A percentile compares a stretch with the other conserved stretches of the same genome.
These are phyloP conservation scores for Curvularia lunata DNA, from an alignment of 2,329 filamentous ascomycete genomes.

Conservation along the genomic window DNA sequence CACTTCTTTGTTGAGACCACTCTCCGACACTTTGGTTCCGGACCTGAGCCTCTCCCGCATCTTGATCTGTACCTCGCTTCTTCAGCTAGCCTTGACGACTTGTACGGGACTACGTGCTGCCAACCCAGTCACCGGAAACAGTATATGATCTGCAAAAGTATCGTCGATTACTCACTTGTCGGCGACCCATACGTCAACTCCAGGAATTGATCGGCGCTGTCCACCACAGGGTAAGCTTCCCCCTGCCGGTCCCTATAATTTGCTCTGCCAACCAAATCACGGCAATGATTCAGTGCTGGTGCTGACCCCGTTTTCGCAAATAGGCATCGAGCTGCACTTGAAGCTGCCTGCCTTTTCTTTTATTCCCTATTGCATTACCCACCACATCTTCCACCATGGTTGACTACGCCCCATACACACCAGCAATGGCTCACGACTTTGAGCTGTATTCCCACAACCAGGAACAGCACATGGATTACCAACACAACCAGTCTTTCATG, in stretches of 20 bases:
- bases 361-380: slow-evolving; percentile 11
- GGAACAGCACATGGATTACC: slow-evolving; percentile 42
- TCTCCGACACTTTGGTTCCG: slow-evolving; percentile 19
- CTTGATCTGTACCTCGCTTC: slow-evolving; percentile 32
- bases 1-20: slow-evolving; percentile 28
- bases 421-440: slow-evolving; percentile 47
- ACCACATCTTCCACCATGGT: slow-evolving; percentile 40
- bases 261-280: slow-evolving; percentile 28
- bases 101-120: slow-evolving; percentile 35
- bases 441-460: slow-evolving; percentile 47
- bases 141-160: slow-evolving; percentile 35
- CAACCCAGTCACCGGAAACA: slow-evolving; percentile 26
- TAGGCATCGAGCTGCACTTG: slow-evolving; percentile 27
- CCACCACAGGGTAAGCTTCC: slow-evolving; percentile 43
- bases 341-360: slow-evolving; percentile 17
- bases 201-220: slow-evolving; percentile 31
- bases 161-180: slow-evolving; percentile 29
- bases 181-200: slow-evolving; percentile 40
- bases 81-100: slow-evolving; percentile 36
- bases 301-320: slow-evolving; percentile 35
- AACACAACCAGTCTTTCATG: slow-evolving; percentile 39
- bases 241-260: slow-evolving; percentile 38
- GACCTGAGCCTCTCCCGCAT: slow-evolving; percentile 22
- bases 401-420: slow-evolving; percentile 42
- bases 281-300: slow-evolving; percentile 29